Conservation (phyloP, 345 rosid species). For the Hypericum perforatum region DNA sequence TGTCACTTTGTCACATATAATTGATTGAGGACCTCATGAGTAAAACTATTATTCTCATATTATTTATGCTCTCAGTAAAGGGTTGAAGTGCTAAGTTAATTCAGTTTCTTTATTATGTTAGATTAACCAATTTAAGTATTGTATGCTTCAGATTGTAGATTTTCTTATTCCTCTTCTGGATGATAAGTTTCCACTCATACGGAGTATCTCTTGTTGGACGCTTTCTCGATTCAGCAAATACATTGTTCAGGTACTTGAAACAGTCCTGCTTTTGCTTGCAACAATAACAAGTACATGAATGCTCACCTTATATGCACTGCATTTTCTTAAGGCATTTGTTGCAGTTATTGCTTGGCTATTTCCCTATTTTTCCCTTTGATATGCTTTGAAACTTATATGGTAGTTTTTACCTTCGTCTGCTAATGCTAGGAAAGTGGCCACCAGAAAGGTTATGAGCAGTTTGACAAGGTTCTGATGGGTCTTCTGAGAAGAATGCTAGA, state of each 20-base stretch:
- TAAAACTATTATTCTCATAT: no score
- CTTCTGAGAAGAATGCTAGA: conserved; percentile 76
- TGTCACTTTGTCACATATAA: no score
- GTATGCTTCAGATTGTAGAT: conserved; percentile 58
- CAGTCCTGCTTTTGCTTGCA: neutral
- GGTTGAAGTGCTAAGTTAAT: no score
- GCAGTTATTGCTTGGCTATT: neutral
- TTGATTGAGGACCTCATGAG: no score
- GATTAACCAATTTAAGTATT: neutral
- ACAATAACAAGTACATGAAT: neutral
- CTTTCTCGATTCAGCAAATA: conserved; percentile 95
- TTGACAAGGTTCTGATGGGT: conserved; percentile 76
- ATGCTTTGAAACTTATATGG: no score
- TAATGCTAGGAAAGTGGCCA: conserved; percentile 52
- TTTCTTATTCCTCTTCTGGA: conserved; percentile 90
- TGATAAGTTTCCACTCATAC: conserved; percentile 84
- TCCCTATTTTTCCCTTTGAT: neutral
- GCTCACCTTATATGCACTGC: neutral
- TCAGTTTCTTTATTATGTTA: no score
- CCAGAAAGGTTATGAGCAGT: conserved; percentile 70
- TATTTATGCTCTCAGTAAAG: no score
- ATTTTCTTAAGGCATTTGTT: neutral
- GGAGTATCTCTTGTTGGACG: conserved; percentile 98
- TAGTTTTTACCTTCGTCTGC: neutral
- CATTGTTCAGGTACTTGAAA: conserved; percentile 65